Conservation (phyloP, 1,139 yeast genomes). For the Blastobotrys serpentis region DNA sequence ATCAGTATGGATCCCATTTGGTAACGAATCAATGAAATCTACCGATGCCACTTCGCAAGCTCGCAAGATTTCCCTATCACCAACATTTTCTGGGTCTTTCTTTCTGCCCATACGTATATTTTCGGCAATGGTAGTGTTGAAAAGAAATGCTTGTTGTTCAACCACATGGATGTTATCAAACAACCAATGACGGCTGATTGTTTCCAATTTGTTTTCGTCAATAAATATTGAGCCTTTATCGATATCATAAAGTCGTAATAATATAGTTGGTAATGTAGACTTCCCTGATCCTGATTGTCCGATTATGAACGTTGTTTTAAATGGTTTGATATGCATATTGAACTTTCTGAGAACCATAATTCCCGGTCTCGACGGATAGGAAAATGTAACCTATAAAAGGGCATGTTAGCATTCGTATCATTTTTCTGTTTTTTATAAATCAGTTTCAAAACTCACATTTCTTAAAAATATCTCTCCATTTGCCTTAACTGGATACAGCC, state of each 20-base stretch:
- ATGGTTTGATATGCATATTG: slow-evolving; percentile 46
- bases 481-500: slow-evolving; percentile 39
- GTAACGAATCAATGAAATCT: slow-evolving; percentile 47
- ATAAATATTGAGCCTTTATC: slow-evolving; percentile 52
- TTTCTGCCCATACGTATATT: slow-evolving; percentile 53
- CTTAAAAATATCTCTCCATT: slow-evolving; percentile 51
- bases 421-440: too few relatives aligned
- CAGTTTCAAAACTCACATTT: slow-evolving; percentile 47
- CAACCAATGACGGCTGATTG: slow-evolving; percentile 53
- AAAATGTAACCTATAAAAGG: slow-evolving; percentile 49
- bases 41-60: slow-evolving; percentile 24
- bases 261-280: slow-evolving; percentile 68
- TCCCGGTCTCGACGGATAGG: slow-evolving; percentile 58
- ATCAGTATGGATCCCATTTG: slow-evolving; percentile 55
- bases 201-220: slow-evolving; percentile 51
- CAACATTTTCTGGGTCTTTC: slow-evolving; percentile 27
- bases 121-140: slow-evolving; percentile 59
- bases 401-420: too few relatives aligned
- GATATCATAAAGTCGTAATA: slow-evolving; percentile 57
- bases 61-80: slow-evolving; percentile 22
- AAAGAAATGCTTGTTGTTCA: slow-evolving; percentile 67
- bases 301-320: slow-evolving; percentile 58
- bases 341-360: slow-evolving; percentile 48
- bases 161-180: slow-evolving; percentile 65
- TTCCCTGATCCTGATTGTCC: slow-evolving; percentile 94